phyloP scores from a whole-genome alignment of 352 stramenopile species.

The Phytopythium delawarense region DNA sequence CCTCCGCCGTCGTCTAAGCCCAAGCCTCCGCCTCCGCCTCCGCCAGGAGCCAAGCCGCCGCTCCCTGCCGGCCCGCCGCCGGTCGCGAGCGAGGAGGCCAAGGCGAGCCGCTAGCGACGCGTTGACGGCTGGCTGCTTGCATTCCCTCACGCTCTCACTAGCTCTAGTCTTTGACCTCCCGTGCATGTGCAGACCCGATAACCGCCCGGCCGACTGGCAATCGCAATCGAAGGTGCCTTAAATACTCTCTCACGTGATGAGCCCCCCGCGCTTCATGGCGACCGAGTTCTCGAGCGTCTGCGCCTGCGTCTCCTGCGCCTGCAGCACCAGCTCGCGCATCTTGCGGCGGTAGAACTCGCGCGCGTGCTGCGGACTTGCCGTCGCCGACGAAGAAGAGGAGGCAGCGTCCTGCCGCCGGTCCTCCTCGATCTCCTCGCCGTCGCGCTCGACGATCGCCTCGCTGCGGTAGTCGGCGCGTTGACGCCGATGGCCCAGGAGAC shows the following conservation, averaged over 20 bases:
- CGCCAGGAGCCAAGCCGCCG: conserved; percentile 55
- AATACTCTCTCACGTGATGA: conserved; percentile 25
- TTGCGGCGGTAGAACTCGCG: conserved; percentile 52
- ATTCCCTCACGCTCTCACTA: background rate
- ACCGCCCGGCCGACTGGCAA: background rate
- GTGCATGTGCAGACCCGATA: background rate
- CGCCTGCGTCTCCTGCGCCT: conserved; percentile 66
- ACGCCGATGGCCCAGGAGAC: conserved; percentile 6
- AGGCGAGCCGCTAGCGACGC: conserved; percentile 18
- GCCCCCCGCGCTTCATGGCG: conserved; percentile 40
- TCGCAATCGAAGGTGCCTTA: background rate
- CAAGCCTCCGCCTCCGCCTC: conserved; percentile 41
- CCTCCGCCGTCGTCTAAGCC: conserved; percentile 31
- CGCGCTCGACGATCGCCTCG: conserved; percentile 15
- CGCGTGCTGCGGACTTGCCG: conserved; percentile 6
- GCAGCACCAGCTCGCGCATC: conserved; percentile 64
- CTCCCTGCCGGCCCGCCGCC: conserved; percentile 57
- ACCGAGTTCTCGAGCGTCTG: conserved; percentile 59
- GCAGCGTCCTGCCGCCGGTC: background rate
- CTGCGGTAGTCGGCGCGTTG: conserved; percentile 12
- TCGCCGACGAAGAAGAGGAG: background rate
- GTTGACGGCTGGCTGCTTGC: conserved; percentile 4
- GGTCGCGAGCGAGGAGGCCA: conserved; percentile 7
- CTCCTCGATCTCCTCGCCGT: conserved; percentile 13
- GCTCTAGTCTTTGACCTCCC: background rate